phyloP scores from a whole-genome alignment of 306 rosid species.

The Medicago lupulina region DNA sequence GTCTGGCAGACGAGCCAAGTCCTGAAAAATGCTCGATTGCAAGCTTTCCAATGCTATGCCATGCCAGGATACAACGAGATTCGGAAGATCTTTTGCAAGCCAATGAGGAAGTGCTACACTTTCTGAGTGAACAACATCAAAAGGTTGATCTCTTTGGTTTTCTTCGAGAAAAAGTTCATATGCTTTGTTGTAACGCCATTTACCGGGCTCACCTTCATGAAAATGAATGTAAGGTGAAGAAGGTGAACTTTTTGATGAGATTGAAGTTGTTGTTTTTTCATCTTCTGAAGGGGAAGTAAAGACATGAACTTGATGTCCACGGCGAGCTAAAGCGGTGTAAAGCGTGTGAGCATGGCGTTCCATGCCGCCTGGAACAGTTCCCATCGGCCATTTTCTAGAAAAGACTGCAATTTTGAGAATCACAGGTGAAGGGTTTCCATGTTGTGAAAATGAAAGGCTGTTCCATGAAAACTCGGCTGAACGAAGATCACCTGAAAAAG shows the following conservation, averaged over 20 bases:
- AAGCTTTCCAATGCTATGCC: conserved; percentile 93
- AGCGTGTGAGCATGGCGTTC: conserved; percentile 93
- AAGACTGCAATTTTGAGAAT: conserved; percentile 82
- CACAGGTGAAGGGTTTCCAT: conserved; percentile 44
- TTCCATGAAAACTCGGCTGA: conserved; percentile 84
- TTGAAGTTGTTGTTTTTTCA: conserved; percentile 23
- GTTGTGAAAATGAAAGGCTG: conserved; percentile 56
- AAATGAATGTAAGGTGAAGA: conserved; percentile 69
- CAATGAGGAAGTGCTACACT: conserved; percentile 94
- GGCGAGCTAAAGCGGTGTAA: conserved; percentile 76
- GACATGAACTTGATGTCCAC: conserved; percentile 85
- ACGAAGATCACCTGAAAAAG: conserved; percentile 84
- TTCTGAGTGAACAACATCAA: conserved; percentile 93
- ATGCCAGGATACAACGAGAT: conserved; percentile 96
- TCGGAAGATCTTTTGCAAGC: conserved; percentile 65
- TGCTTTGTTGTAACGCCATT: conserved; percentile 92
- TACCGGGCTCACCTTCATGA: conserved; percentile 89
- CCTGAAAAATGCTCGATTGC: conserved; percentile 85
- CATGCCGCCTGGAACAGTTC: conserved; percentile 92
- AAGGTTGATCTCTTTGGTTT: conserved; percentile 49
- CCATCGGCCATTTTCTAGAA: conserved; percentile 92
- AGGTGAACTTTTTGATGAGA: conserved; percentile 40
- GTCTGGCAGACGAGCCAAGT: conserved; percentile 57
- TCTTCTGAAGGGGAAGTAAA: conserved; percentile 76
- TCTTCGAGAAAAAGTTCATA: conserved; percentile 81